A percentile compares a stretch with the other conserved stretches of the same genome.
Evolutionary conservation across 306 rosid species (phyloP).

Genomic region (Senna siamea): DNA sequence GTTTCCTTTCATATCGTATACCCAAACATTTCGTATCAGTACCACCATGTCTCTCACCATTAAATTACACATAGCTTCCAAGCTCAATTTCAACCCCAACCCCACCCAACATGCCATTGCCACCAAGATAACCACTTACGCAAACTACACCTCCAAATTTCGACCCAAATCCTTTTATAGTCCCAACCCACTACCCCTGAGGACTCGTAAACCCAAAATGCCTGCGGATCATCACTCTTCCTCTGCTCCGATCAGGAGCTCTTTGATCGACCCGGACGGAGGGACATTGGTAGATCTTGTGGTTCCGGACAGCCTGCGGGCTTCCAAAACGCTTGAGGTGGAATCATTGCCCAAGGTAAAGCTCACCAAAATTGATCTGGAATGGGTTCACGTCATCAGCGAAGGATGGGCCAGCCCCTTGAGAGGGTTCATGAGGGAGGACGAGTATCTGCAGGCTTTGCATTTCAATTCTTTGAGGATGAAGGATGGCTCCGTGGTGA

Average conservation of each 20-base stretch:
- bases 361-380: slow-evolving; percentile 74
- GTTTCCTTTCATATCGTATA: not conserved
- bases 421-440: slow-evolving; percentile 93
- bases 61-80: slow-evolving; percentile 56
- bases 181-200: slow-evolving; percentile 44
- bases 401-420: slow-evolving; percentile 99
- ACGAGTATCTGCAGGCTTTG: slow-evolving; percentile 85
- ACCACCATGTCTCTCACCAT: slow-evolving; percentile 63
- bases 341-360: slow-evolving; percentile 64
- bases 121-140: slow-evolving; percentile 26
- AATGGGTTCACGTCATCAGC: slow-evolving; percentile 91
- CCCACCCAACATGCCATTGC: slow-evolving; percentile 22
- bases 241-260: slow-evolving; percentile 55
- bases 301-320: slow-evolving; percentile 63
- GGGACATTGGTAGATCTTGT: slow-evolving; percentile 79
- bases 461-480: slow-evolving; percentile 80
- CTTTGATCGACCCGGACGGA: slow-evolving; percentile 91
- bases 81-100: slow-evolving; percentile 38
- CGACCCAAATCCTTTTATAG: slow-evolving; percentile 53
- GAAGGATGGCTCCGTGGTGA: slow-evolving; percentile 72
- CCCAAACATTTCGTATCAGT: not conserved
- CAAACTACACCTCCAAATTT: slow-evolving; percentile 31
- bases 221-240: slow-evolving; percentile 31
- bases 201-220: slow-evolving; percentile 49
- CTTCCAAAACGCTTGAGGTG: slow-evolving; percentile 51